Base-by-base conservation (phyloP, 495 filamentous ascomycete species). In the Echria macrotheca region DNA sequence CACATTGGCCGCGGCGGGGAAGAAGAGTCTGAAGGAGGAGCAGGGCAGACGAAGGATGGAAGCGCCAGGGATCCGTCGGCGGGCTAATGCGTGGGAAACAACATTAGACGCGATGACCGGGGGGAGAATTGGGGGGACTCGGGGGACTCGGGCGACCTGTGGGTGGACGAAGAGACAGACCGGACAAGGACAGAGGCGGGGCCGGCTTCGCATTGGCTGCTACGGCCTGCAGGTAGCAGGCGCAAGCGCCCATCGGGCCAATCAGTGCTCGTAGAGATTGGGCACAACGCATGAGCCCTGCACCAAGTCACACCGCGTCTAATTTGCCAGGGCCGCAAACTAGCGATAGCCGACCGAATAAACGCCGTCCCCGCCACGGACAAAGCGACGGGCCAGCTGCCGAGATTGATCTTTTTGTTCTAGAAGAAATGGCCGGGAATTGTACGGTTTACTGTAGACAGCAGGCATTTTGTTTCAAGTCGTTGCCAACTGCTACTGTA, bases 261-360 rank as follows among this genome's bases (percentile, higher is more conserved):
- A 61, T 61, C 4, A 22, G 3, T 22, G 50, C 46, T 28, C 42
- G 14, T 26, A 21, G 26, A 9, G 23, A 17, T 8, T 6, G 17
- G 40, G 18, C 35, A 50, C 37, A 35, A 52, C 53, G 52, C 54
- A 51, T 59, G 58, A 57, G 52, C 18, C 38, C 5, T 41, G 38
- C 12, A 42, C 40, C 46, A 40, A 56, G 52, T 68, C 63, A 64
- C 63, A 63, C 55, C 63, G 65, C 65, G 63, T 57, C 63, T 66
- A 64, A 55, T 62, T 48, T 42, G 31, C 25, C 18, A 44, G 44
- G 35, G 39, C 24, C 36, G 47, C 4, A 32, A 56, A 55, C 54
- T 54, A 47, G 55, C 37, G 36, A 41, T 44, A 53, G 44, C 44
- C 50, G 50, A 48, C 36, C n/a, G 22, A 39, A 31, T 32, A 44